Base-by-base conservation (phyloP, 1,284 basidiomycete genomes). In the Ganoderma resinaceum region DNA sequence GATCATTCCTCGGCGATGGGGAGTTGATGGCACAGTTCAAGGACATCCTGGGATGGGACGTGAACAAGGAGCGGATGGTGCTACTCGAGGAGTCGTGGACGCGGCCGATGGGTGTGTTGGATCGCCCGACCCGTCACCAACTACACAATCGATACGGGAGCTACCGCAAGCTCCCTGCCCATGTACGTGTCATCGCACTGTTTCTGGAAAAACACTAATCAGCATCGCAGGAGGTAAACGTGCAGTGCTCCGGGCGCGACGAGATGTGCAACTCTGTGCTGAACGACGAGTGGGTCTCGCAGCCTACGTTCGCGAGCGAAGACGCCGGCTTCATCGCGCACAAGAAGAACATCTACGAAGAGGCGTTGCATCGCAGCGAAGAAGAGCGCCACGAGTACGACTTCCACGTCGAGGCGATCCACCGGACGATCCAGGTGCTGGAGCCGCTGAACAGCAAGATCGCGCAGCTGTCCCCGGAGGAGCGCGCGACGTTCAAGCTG, bases 381-480 rank as follows among this genome's bases (percentile, higher is more conserved):
- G 97, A 99, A 79, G 98, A 99, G 80, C 91, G 97, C 12, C 97
- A 99, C 81, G 97, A 99, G 81, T 99, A 99, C 80, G 97, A 99
- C 80, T 99, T 98, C 84, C 96, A 99, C 80, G 96, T 99, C 76
- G 97, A 99, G 78, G 97, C 96, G n/a, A 95, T 99, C 76, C 87
- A 92, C 26, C 92, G 96, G 61, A 98, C 97, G 9, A 97, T 99
- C 75, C 87, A 90, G 8, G 86, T 96, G 74, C 91, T 99, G 33
- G 97, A 99, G 77, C 96, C 97, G 1, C 92, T 98, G 73, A 93
- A 93, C 76, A 91, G 91, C 78, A 95, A 97, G 79, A 96, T 99
- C 76, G 86, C 89, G 23, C 89, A 91, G 72, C 91, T 98, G 82
- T 87, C 86, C 65, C 85, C 86, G 0, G 95, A 97, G 67, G 97